Evolutionary conservation across 306 rosid genomes (phyloP), one percentile per base, ranked within the genome.

Genomic region (Acacia crassicarpa): DNA sequence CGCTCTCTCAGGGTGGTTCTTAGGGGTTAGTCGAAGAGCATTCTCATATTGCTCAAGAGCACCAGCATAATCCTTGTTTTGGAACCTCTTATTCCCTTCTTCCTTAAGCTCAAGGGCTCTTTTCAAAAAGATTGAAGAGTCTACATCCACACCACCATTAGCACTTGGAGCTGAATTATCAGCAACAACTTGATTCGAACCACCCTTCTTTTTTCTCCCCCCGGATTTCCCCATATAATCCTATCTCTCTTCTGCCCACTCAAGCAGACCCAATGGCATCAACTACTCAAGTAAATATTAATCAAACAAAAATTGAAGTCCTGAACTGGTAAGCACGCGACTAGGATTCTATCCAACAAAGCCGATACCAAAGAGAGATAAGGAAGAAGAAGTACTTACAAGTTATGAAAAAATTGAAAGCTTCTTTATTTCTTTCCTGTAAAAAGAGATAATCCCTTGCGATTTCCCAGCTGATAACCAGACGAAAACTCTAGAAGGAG

Each of bases 91-190:
- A 76, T 96, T 94, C 77, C 97, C 98, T 85, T 96, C 98, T 54
- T 94, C 98, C 82, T 94, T 94, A 77, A 96, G 90, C 87, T 96
- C 99, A 62, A 94, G 94, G 53, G 99, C 97, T 78, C 95, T 86
- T 84, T 92, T 96, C 89, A 93, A 79, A 87, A 96, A 91, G 43
- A 96, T 78, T 9, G 98, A 91, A 9, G 96, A 84, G 81, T 93
- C 97, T 84, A 90, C 79, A 58, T 93, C 97, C 63, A 84, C 93
- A 69, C 85, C 87, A 11, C 97, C 98, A 77, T 90, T 93, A 58
- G 86, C 84, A 75, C 62, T 77, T 45, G 94, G 84, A 62, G 85
- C 71, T 17, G 90, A 79, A 80, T 80, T 86, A 67, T 88, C 90
- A 45, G 43, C 89, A 0, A 88, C 53, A 74, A 56, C 93, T 22